Evolutionary conservation across 1,284 basidiomycete genomes (phyloP), one percentile per base, ranked within the genome.

Genomic region (Trichosporon faecale): DNA sequence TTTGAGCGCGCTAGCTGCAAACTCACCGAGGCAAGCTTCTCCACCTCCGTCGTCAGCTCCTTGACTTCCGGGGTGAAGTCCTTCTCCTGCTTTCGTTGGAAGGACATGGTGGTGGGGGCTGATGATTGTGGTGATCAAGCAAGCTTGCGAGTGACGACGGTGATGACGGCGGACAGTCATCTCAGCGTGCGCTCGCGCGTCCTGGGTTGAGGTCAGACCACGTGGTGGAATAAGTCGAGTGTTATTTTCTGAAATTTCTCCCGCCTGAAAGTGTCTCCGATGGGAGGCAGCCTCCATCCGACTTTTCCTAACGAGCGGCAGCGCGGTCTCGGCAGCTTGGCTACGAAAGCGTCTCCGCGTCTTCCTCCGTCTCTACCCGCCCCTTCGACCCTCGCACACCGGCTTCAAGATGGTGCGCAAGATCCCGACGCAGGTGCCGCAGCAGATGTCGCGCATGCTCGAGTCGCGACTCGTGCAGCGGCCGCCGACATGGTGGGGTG

Each of bases 391-490:
- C 21, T 6, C 40, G 27, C 64, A 66, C 37, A 61, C n/a, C 55
- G 61, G 40, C 63, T 49, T 57, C 33, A 74, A 60, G n/a, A 94
- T 95, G 91, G 90, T 90, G 63, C 90, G 95, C 73, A 87, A 92
- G 73, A 88, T 96, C 77, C 90, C 95, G 37, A 88, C 88, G 69
- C 93, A 96, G 83, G 94, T 98, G 18, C 93, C 95, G 82, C 89
- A 92, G 81, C 90, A 92, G 72, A 90, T 93, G 65, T 90, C 92
- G 61, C 91, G 95, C 69, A 87, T 98, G 66, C 87, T 95, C 80
- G 88, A 89, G 66, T 88, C 89, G 64, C 86, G 88, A 66, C 89
- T 89, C 77, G 84, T 95, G 71, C 86, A 88, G 75, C 80, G 86
- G 25, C 89, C 91, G 75, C 95, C 96, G 63, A 87, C 88, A 67